Conservation (phyloP, 2,329 filamentous ascomycete genomes). For the Fusarium luffae region DNA sequence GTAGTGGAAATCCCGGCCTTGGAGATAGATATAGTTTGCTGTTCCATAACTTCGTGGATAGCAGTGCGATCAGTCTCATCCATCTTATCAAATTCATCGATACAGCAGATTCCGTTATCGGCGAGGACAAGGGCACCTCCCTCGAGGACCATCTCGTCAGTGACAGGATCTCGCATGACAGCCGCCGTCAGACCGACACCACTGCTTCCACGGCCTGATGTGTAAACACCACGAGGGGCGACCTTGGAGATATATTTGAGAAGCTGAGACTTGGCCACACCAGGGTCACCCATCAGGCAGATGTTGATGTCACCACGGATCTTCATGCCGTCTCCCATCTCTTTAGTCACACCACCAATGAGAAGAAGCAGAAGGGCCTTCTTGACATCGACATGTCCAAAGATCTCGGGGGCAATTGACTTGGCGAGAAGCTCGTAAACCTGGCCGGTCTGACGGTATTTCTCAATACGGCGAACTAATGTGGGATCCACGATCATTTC, state of each 20-base stretch:
- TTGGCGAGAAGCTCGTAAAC: conserved; percentile 96
- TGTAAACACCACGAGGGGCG: conserved; percentile 90
- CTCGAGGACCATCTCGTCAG: conserved; percentile 86
- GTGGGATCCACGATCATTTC: conserved; percentile 86
- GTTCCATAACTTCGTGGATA: conserved; percentile 90
- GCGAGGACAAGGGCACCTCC: conserved; percentile 82
- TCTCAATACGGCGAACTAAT: conserved; percentile 85
- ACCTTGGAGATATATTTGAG: conserved; percentile 99
- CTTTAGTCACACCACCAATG: conserved; percentile 95
- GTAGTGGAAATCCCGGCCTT: conserved; percentile 79
- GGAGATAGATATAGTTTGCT: conserved; percentile 87
- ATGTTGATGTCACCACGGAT: conserved; percentile 99
- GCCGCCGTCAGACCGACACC: conserved; percentile 85
- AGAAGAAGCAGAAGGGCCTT: conserved; percentile 95
- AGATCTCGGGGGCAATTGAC: conserved; percentile 98
- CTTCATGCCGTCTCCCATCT: conserved; percentile 97
- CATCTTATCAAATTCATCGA: conserved; percentile 92
- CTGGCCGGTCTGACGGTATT: conserved; percentile 85
- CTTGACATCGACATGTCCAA: conserved; percentile 95
- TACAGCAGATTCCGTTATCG: conserved; percentile 87
- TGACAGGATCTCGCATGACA: conserved; percentile 85
- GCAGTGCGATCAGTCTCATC: conserved; percentile 84
- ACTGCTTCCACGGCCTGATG: conserved; percentile 82
- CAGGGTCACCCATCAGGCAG: conserved; percentile 98
- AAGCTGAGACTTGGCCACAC: conserved; percentile 98